phyloP scores from a whole-genome alignment of 1,284 basidiomycete species.

The Puccinia hordei region DNA sequence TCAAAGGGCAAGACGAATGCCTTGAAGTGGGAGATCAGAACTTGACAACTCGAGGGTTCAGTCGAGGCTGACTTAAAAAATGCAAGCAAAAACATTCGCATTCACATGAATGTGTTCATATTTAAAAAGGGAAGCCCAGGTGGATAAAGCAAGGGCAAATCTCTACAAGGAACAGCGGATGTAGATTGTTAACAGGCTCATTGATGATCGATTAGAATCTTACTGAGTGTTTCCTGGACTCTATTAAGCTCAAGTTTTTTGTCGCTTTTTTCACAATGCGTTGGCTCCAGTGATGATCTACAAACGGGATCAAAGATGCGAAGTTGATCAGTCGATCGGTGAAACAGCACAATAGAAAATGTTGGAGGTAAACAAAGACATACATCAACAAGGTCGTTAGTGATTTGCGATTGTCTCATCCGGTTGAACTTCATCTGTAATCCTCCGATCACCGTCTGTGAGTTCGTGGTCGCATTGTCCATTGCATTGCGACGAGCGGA shows the following conservation, averaged over 20 bases:
- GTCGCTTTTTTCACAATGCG: constrained; percentile 29
- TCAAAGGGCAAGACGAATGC: not conserved
- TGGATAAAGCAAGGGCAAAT: constrained; percentile 2
- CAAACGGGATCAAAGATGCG: not conserved
- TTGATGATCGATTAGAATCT: not conserved
- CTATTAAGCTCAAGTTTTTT: not conserved
- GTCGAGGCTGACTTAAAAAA: not conserved
- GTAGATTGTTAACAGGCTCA: not conserved
- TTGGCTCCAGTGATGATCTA: constrained; percentile 52
- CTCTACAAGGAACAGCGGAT: constrained; percentile 4
- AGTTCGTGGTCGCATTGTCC: constrained; percentile 88
- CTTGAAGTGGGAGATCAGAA: too few relatives aligned
- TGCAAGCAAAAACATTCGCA: not conserved
- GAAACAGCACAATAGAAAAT: not conserved
- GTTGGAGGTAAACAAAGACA: not conserved
- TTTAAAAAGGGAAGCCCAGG: constrained; percentile 3
- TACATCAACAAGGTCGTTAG: constrained; percentile 51
- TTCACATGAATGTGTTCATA: not conserved
- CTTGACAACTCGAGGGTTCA: not conserved
- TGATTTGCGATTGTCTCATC: constrained; percentile 51
- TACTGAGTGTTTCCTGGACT: not conserved
- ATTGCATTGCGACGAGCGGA: constrained; percentile 86
- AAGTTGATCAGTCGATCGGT: not conserved
- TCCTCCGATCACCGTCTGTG: constrained; percentile 47
- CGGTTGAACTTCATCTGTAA: constrained; percentile 51